phyloP scores from a whole-genome alignment of 2,329 filamentous ascomycete species.

The Gnomoniopsis smithogilvyi region DNA sequence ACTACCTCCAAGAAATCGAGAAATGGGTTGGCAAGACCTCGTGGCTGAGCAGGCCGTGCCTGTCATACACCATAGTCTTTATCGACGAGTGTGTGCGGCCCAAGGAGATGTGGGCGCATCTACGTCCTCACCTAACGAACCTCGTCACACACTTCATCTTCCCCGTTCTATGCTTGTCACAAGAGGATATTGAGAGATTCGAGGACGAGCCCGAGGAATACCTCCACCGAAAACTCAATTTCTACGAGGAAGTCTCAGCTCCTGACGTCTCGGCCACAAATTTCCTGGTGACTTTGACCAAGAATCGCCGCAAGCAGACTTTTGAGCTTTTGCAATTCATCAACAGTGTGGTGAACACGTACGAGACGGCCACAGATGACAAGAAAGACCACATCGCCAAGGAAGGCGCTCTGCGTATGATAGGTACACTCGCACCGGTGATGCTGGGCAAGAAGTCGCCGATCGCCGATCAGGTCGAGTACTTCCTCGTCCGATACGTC shows the following conservation, averaged over 20 bases:
- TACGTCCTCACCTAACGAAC: conserved; percentile 90
- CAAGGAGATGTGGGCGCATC: conserved; percentile 92
- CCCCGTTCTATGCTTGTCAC: conserved; percentile 86
- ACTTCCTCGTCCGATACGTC: conserved; percentile 96
- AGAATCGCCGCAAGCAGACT: conserved; percentile 90
- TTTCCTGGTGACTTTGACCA: conserved; percentile 92
- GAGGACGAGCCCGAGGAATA: conserved; percentile 95
- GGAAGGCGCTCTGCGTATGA: conserved; percentile 95
- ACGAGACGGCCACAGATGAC: conserved; percentile 77
- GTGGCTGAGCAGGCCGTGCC: conserved; percentile 91
- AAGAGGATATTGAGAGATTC: conserved; percentile 92
- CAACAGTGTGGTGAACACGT: conserved; percentile 90
- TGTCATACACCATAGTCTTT: conserved; percentile 92
- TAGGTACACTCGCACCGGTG: conserved; percentile 88
- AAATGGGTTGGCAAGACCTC: conserved; percentile 94
- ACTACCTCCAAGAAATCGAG: conserved; percentile 91
- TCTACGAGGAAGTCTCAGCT: conserved; percentile 93
- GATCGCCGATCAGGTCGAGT: conserved; percentile 95
- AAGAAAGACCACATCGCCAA: conserved; percentile 95
- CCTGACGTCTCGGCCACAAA: conserved; percentile 96
- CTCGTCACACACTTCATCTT: conserved; percentile 94
- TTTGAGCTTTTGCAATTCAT: conserved; percentile 94
- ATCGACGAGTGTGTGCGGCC: conserved; percentile 96
- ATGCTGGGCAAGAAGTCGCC: conserved; percentile 98
- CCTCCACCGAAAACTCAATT: conserved; percentile 94